phyloP scores from a whole-genome alignment of 1,139 yeast genomes.

The Taphrina populina region DNA sequence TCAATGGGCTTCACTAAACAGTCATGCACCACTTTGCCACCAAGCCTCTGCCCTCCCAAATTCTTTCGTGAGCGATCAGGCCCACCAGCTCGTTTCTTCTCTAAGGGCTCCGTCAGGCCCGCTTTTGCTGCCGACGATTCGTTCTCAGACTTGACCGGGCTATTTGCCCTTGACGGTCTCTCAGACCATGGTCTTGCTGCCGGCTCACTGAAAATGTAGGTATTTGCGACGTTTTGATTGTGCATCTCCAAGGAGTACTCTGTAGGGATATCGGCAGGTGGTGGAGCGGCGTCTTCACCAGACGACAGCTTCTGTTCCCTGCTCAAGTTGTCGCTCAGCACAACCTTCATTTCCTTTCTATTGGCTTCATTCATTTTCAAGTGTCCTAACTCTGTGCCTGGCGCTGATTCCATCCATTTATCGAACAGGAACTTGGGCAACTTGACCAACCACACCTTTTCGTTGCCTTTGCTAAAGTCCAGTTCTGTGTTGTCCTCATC shows the following conservation, averaged over 20 bases:
- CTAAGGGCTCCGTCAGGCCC: not conserved
- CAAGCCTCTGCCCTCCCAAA: conserved; percentile 59
- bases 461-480: conserved; percentile 45
- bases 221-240: conserved; percentile 73
- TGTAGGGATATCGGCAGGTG: conserved; percentile 60
- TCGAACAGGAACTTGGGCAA: conserved; percentile 84
- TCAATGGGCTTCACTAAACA: conserved; percentile 37
- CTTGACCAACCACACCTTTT: conserved; percentile 86
- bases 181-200: conserved; percentile 46
- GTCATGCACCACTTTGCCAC: conserved; percentile 85
- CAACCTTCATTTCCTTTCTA: conserved; percentile 30
- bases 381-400: conserved; percentile 32
- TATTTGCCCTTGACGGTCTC: conserved; percentile 23
- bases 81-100: conserved; percentile 15
- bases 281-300: not conserved
- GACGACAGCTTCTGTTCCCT: not conserved
- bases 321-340: conserved; percentile 1
- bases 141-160: not conserved
- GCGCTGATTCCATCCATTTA: conserved; percentile 59
- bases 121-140: not conserved
- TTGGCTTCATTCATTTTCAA: conserved; percentile 27
- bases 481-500: conserved; percentile 47
- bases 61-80: conserved; percentile 46
- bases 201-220: conserved; percentile 87
- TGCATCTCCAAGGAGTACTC: conserved; percentile 78